Evolutionary conservation across 352 stramenopile species (phyloP).

Genomic region (Phytophthora citrophthora): DNA sequence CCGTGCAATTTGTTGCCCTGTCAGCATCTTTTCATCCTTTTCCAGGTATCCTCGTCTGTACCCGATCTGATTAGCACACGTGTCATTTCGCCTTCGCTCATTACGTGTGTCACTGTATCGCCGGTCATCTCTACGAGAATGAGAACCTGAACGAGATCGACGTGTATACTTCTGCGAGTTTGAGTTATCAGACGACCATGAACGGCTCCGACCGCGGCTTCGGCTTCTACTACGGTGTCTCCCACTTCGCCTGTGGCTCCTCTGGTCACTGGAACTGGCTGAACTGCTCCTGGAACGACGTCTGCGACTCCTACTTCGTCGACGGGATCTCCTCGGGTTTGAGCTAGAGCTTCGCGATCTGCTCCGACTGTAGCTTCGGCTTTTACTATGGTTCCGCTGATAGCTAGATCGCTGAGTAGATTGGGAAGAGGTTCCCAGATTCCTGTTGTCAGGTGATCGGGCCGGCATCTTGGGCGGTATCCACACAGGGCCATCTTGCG

Average conservation of each 20-base stretch:
- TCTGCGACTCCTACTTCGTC: slow-evolving; percentile 36
- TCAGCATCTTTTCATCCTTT: slow-evolving; percentile 50
- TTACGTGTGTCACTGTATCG: slow-evolving; percentile 13
- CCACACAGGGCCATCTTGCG: slow-evolving; percentile 58
- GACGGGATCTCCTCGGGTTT: slow-evolving; percentile 30
- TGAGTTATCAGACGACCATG: slow-evolving; percentile 34
- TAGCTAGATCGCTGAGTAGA: slow-evolving; percentile 19
- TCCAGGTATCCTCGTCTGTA: neutral
- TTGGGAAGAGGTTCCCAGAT: slow-evolving; percentile 26
- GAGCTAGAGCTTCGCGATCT: slow-evolving; percentile 43
- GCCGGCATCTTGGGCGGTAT: slow-evolving; percentile 50
- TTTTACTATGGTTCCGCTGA: slow-evolving; percentile 18
- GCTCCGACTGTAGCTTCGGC: slow-evolving; percentile 40
- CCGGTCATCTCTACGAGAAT: slow-evolving; percentile 14
- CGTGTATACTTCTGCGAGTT: slow-evolving; percentile 19
- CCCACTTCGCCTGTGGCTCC: slow-evolving; percentile 11
- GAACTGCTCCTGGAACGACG: slow-evolving; percentile 37
- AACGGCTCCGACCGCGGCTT: slow-evolving; percentile 31
- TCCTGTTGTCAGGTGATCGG: slow-evolving; percentile 12
- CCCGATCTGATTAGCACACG: slow-evolving; percentile 4
- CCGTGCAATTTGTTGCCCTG: slow-evolving; percentile 75
- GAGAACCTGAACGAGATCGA: slow-evolving; percentile 25
- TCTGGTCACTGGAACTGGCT: slow-evolving; percentile 20
- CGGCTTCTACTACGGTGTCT: slow-evolving; percentile 30
- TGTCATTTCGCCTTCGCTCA: slow-evolving; percentile 15